These are phyloP conservation scores for Sclerotinia spermophila DNA, from an alignment of 2,329 filamentous ascomycete species.

Conservation along the genomic window DNA sequence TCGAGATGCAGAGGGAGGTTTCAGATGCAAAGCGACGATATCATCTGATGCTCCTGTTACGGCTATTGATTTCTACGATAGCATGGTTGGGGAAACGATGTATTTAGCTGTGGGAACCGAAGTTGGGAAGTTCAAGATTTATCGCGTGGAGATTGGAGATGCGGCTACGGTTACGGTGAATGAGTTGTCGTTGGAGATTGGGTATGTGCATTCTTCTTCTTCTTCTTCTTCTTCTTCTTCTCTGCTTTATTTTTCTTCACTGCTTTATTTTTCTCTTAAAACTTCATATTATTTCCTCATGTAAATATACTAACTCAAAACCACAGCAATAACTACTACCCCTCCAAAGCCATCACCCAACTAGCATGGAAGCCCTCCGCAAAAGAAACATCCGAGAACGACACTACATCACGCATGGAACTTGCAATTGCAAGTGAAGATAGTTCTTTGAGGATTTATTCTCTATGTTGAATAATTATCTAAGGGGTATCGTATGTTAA, in stretches of 20 bases:
- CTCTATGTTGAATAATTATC: constrained; percentile 38
- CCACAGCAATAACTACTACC: constrained; percentile 46
- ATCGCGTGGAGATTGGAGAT: constrained; percentile 11
- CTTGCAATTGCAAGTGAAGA: constrained; percentile 49
- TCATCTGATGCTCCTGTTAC: constrained; percentile 60
- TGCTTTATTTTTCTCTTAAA: not conserved
- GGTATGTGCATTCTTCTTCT: not conserved
- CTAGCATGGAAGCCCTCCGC: constrained; percentile 62
- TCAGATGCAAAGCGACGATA: constrained; percentile 44
- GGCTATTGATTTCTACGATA: constrained; percentile 62
- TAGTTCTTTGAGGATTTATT: constrained; percentile 56
- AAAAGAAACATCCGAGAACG: constrained; percentile 16
- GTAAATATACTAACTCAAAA: not conserved
- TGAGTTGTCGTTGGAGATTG: constrained; percentile 19
- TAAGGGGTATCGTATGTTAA: constrained; percentile 22
- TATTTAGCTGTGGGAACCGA: constrained; percentile 58
- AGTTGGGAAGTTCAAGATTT: constrained; percentile 35
- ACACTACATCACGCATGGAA: constrained; percentile 25
- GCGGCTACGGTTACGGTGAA: constrained; percentile 24
- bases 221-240: not conserved
- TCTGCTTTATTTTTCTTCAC: not conserved
- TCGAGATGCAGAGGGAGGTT: constrained; percentile 33
- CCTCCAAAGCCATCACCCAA: constrained; percentile 43
- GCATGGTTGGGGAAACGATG: constrained; percentile 28
- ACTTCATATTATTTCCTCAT: fast-evolving